Percentiles rank a stretch among this genome's conserved stretches.
Evolutionary conservation across 192 early-diverging fungal genomes (phyloP).

Genomic region (Podila minutissima): DNA sequence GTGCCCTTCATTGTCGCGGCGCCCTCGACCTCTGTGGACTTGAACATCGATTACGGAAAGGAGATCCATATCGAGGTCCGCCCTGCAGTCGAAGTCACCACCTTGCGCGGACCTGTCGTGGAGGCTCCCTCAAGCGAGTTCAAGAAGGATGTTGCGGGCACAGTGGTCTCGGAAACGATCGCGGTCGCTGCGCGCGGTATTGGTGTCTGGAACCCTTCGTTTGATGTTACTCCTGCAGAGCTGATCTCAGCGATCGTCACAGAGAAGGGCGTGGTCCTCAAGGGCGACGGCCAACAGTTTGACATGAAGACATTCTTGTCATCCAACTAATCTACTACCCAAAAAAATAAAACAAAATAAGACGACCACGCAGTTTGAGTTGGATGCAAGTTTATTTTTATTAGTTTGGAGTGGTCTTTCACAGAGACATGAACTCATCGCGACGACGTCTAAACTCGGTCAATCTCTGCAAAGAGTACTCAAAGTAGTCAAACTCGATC

Average conservation of each 20-base stretch:
- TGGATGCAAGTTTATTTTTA: too few relatives aligned
- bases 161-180: conserved; percentile 54
- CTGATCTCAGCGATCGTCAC: conserved; percentile 94
- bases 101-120: conserved; percentile 64
- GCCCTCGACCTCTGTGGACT: conserved; percentile 91
- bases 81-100: conserved; percentile 75
- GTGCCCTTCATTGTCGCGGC: conserved; percentile 97
- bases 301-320: conserved; percentile 60
- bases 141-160: conserved; percentile 8
- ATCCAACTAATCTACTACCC: too few relatives aligned
- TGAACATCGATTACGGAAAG: conserved; percentile 70
- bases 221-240: conserved; percentile 91
- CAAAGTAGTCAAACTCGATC: conserved; percentile 83
- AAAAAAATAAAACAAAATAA: too few relatives aligned
- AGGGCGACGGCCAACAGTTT: conserved; percentile 59
- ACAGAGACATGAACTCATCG: conserved; percentile 55
- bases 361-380: too few relatives aligned
- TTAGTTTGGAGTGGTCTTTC: neutral
- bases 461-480: conserved; percentile 78
- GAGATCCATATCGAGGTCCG: conserved; percentile 93
- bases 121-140: conserved; percentile 26
- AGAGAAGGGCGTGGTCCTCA: conserved; percentile 83
- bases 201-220: conserved; percentile 96
- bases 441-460: conserved; percentile 75
- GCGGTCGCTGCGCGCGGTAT: conserved; percentile 86